Evolutionary conservation across 225 moss, liverwort and hornwort species (phyloP).

Genomic region (Physcomitrellopsis africana): DNA sequence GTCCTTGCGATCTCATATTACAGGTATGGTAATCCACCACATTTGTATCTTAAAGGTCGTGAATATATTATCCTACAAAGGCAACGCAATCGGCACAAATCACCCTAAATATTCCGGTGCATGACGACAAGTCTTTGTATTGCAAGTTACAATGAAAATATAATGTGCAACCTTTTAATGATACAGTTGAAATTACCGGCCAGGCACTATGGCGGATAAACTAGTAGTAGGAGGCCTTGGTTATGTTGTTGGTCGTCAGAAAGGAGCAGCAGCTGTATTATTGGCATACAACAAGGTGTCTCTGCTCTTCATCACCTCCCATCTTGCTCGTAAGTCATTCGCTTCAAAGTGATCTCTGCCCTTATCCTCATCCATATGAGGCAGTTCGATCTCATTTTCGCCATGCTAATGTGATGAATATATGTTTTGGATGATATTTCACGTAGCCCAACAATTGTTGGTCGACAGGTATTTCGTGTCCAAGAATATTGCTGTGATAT

Average conservation of each 20-base stretch:
- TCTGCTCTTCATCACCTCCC: constrained; percentile 77
- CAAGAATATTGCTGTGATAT: too few species aligned
- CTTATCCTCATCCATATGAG: constrained; percentile 1
- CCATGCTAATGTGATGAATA: neutral
- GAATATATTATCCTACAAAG: neutral
- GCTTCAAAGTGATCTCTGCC: constrained; percentile 1
- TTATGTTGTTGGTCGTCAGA: constrained; percentile 70
- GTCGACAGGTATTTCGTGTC: too few species aligned
- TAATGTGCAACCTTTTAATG: neutral
- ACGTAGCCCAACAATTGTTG: too few species aligned
- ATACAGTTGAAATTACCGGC: constrained; percentile 4
- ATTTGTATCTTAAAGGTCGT: neutral
- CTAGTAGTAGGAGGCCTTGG: constrained; percentile 71
- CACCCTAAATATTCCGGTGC: too few species aligned
- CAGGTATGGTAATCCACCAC: constrained; percentile 46
- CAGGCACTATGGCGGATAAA: constrained; percentile 71
- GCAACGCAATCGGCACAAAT: neutral
- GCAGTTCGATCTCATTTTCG: neutral
- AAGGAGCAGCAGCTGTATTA: constrained; percentile 70
- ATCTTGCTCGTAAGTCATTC: constrained; percentile 74
- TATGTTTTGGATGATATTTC: too few species aligned
- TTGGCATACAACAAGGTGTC: constrained; percentile 71
- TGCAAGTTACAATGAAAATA: too few species aligned
- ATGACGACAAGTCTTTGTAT: too few species aligned
- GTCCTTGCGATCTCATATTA: constrained; percentile 52